These are phyloP conservation scores for Gynochthodes officinalis DNA, from an alignment of 257 asterid genomes.

Conservation along the genomic window DNA sequence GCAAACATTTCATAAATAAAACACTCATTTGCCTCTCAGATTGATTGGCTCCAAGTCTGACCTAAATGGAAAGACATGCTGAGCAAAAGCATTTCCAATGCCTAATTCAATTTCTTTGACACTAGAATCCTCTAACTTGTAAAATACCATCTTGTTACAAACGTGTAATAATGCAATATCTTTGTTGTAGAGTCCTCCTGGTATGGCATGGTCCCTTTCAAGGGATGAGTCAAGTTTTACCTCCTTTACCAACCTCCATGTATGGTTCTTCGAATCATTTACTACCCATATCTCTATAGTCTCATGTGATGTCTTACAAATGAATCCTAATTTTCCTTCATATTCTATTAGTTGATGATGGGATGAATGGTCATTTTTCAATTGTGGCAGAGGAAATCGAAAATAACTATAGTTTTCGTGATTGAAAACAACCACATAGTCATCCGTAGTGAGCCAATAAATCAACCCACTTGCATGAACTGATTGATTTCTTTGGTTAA, in stretches of 20 bases:
- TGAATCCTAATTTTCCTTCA: not conserved
- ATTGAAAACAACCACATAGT: slow-evolving; percentile 11
- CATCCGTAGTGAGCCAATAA: slow-evolving; percentile 5
- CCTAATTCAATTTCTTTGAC: not conserved
- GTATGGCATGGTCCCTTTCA: not conserved
- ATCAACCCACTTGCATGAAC: not conserved
- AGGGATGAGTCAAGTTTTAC: not conserved
- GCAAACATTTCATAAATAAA: too few species aligned
- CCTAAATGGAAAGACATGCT: not conserved
- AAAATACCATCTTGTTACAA: not conserved
- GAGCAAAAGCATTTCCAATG: not conserved
- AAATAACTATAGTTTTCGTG: not conserved
- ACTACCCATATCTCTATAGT: not conserved
- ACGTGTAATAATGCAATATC: not conserved
- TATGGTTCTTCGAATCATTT: not conserved
- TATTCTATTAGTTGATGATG: not conserved
- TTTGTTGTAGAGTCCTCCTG: not conserved
- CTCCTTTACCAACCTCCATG: not conserved
- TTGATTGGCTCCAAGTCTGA: not conserved
- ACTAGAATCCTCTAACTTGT: not conserved
- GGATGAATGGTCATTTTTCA: not conserved
- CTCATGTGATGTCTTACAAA: not conserved
- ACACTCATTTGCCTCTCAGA: not conserved
- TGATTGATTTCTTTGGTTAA: not conserved
- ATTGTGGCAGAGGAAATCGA: not conserved